Conservation (phyloP, 176 grass and related monocot genomes). For the Musa schizocarpa region DNA sequence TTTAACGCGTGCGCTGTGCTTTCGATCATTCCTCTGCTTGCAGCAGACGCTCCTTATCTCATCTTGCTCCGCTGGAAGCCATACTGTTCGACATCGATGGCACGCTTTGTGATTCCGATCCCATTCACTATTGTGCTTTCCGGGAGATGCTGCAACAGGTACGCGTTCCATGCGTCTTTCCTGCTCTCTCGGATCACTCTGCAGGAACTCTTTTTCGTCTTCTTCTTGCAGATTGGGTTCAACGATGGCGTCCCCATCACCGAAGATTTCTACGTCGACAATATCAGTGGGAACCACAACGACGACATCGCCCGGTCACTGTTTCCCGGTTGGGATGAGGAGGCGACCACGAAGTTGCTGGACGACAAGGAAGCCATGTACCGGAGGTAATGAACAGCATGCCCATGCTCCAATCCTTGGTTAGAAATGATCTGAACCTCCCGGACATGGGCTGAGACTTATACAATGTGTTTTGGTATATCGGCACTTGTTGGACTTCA, state of each 20-base stretch:
- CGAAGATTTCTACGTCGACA: conserved; percentile 59
- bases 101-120: conserved; percentile 75
- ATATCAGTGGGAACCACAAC: conserved; percentile 67
- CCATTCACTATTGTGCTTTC: conserved; percentile 66
- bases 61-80: conserved; percentile 61
- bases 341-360: conserved; percentile 43
- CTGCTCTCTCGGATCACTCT: neutral
- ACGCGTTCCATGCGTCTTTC: neutral
- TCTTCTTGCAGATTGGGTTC: conserved; percentile 34
- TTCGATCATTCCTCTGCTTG: neutral
- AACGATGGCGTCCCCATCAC: conserved; percentile 52
- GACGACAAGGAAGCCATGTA: conserved; percentile 62
- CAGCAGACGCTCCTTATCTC: conserved; percentile 11
- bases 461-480: too few relatives aligned
- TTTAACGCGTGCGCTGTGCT: too few relatives aligned
- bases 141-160: conserved; percentile 61
- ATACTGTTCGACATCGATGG: conserved; percentile 81
- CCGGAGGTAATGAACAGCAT: conserved; percentile 32
- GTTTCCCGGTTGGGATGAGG: conserved; percentile 61
- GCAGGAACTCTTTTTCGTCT: neutral
- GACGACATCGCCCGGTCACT: conserved; percentile 37
- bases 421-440: too few relatives aligned
- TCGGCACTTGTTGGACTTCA: too few relatives aligned
- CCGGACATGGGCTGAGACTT: too few relatives aligned
- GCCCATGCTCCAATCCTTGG: too few relatives aligned